phyloP scores from a whole-genome alignment of 225 moss, liverwort and hornwort genomes.

The Polytrichum formosum region DNA sequence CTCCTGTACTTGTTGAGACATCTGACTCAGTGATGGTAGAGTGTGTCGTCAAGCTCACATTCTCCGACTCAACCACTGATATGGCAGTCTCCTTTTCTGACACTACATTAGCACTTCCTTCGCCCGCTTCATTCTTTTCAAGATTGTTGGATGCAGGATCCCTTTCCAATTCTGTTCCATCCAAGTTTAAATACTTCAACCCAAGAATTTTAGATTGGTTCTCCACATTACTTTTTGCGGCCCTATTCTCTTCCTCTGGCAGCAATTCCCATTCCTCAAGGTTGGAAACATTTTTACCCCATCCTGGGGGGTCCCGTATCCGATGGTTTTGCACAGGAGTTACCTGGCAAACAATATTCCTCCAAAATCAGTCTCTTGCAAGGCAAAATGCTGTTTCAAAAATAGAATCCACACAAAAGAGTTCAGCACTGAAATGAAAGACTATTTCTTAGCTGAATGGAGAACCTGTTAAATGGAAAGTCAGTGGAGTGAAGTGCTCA shows the following conservation, averaged over 20 bases:
- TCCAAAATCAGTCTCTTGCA: neutral
- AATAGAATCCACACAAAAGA: too few species aligned
- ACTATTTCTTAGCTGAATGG: too few species aligned
- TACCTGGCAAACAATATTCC: slow-evolving; percentile 32
- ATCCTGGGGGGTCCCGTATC: slow-evolving; percentile 71
- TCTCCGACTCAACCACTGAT: slow-evolving; percentile 2
- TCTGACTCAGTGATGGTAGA: slow-evolving; percentile 22
- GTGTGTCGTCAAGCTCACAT: slow-evolving; percentile 19
- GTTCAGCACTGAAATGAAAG: too few species aligned
- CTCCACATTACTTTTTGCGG: slow-evolving; percentile 11
- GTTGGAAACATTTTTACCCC: slow-evolving; percentile 77
- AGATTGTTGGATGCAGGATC: neutral
- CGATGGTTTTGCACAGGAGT: slow-evolving; percentile 42
- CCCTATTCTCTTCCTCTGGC: slow-evolving; percentile 44
- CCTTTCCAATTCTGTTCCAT: slow-evolving; percentile 19
- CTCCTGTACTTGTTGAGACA: slow-evolving; percentile 27
- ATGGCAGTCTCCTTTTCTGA: neutral
- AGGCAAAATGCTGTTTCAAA: too few species aligned
- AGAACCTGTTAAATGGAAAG: too few species aligned
- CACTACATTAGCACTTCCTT: neutral
- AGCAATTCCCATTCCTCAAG: slow-evolving; percentile 87
- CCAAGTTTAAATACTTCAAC: slow-evolving; percentile 53
- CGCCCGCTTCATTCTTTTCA: neutral
- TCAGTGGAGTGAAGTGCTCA: neutral
- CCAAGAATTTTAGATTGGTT: slow-evolving; percentile 74